These are phyloP conservation scores for Hericium coralloides DNA, from an alignment of 768 basidiomycete genomes.

Conservation along the genomic window DNA sequence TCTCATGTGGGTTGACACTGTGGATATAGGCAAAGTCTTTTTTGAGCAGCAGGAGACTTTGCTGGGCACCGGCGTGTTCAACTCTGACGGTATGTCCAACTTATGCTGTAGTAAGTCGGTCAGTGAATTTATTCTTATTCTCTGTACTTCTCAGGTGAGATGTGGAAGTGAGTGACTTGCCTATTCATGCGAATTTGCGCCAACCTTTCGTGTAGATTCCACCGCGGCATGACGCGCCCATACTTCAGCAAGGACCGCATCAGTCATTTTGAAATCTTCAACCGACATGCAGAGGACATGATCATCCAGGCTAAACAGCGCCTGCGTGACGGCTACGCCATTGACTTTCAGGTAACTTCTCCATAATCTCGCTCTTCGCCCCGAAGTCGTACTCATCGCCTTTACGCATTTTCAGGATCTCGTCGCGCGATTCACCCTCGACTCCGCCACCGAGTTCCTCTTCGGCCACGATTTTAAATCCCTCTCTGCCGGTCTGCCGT, in stretches of 20 bases:
- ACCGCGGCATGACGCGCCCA: slow-evolving; percentile 26
- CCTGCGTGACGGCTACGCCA: slow-evolving; percentile 36
- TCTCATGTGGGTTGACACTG: not conserved
- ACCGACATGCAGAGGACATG: slow-evolving; percentile 20
- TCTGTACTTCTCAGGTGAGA: not conserved
- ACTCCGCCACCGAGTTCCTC: slow-evolving; percentile 43
- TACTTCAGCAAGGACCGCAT: slow-evolving; percentile 25
- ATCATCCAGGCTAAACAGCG: slow-evolving; percentile 36
- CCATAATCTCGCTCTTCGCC: not conserved
- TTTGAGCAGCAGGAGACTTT: slow-evolving; percentile 20
- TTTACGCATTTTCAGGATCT: slow-evolving; percentile 24
- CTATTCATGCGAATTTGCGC: not conserved
- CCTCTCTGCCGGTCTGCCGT: slow-evolving; percentile 27
- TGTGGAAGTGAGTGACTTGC: not conserved
- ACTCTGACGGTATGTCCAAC: slow-evolving; percentile 32
- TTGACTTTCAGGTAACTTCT: not conserved
- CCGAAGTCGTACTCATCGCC: not conserved
- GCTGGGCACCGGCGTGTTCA: slow-evolving; percentile 45
- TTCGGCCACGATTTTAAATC: slow-evolving; percentile 34
- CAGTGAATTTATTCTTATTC: no score
- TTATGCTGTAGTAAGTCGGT: no score
- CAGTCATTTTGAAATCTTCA: slow-evolving; percentile 23
- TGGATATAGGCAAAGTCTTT: slow-evolving; percentile 2
- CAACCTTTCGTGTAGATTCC: slow-evolving; percentile 17
- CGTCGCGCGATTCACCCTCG: slow-evolving; percentile 37